Base-by-base conservation (phyloP, 2,329 filamentous ascomycete species). In the Beauveria varroae region DNA sequence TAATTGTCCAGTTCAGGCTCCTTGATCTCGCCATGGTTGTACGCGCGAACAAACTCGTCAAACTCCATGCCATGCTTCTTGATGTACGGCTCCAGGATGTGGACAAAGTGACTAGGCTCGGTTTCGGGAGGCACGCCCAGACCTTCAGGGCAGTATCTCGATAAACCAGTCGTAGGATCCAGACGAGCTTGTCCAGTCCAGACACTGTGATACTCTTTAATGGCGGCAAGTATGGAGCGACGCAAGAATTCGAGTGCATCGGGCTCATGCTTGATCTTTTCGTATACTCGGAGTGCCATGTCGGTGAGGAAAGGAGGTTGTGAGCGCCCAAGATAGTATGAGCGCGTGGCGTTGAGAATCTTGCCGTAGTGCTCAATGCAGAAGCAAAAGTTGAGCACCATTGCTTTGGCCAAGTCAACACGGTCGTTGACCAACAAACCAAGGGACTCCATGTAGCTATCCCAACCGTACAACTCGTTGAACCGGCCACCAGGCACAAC, bases 381-480 rank as follows among this genome's bases (percentile, higher is more conserved):
- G 79, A 99, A 99, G 74, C 91, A 96, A 74, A 98, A 98, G 78
- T 99, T 96, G 68, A 85, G 81, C 57, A 98, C 93, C 91, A 99
- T 98, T 55, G 88, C 84, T 78, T 97, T 96, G 67, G 92, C 92
- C 60, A 98, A 78, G 69, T 97, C 86, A 24, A 91, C 86, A 63
- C 90, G 87, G 71, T 95, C 90, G 70, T 93, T 91, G 67, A 91
- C 85, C 63, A 98, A 79, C 62, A 99, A 81, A 20, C 95, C 95
- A 3, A 98, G 80, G 5, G 93, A 95, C 73, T 93, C 91, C 92
- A 99, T 98, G 79, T 98, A 99, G 73, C 92, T 97, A 75, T 99
- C 95, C 95, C 95, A 99, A 52, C 93, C 93, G 72, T 99, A 99
- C 24, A 99, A 77, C 74, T 99, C 95, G 75, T 99, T 99, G 86